phyloP scores from a whole-genome alignment of 2,329 filamentous ascomycete genomes.

The Bimuria novae-zelandiae region DNA sequence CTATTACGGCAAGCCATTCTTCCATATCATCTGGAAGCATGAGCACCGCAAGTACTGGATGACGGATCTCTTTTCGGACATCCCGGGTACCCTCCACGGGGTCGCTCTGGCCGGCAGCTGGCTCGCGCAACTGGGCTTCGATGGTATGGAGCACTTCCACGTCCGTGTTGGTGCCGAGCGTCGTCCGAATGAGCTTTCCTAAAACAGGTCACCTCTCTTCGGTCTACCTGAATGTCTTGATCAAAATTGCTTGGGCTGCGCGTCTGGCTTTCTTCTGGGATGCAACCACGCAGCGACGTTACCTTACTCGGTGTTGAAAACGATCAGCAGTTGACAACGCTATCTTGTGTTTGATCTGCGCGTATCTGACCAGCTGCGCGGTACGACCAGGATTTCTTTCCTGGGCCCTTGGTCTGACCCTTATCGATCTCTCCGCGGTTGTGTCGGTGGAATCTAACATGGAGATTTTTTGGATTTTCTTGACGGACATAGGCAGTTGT shows the following conservation, averaged over 20 bases:
- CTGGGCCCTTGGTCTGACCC: background rate
- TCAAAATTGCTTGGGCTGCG: background rate
- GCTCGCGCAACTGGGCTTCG: slow-evolving; percentile 28
- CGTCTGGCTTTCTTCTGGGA: background rate
- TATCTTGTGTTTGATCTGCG: background rate
- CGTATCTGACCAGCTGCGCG: background rate
- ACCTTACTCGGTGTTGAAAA: background rate
- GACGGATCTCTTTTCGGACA: slow-evolving; percentile 11
- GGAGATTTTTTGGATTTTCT: background rate
- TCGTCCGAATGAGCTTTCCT: background rate
- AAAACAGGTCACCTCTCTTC: background rate
- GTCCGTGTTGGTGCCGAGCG: slow-evolving; percentile 30
- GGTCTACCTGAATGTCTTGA: background rate
- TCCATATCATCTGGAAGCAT: slow-evolving; percentile 32
- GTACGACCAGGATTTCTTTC: background rate
- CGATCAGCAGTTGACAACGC: background rate
- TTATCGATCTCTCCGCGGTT: background rate
- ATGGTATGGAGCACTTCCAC: slow-evolving; percentile 32
- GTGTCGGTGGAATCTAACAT: background rate
- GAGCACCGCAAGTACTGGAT: slow-evolving; percentile 31
- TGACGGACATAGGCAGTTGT: background rate
- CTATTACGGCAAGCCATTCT: slow-evolving; percentile 19
- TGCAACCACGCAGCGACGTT: background rate
- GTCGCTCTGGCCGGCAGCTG: slow-evolving; percentile 15
- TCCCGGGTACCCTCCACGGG: background rate